Conservation (phyloP, 495 filamentous ascomycete species). For the Penicillium turbatum region DNA sequence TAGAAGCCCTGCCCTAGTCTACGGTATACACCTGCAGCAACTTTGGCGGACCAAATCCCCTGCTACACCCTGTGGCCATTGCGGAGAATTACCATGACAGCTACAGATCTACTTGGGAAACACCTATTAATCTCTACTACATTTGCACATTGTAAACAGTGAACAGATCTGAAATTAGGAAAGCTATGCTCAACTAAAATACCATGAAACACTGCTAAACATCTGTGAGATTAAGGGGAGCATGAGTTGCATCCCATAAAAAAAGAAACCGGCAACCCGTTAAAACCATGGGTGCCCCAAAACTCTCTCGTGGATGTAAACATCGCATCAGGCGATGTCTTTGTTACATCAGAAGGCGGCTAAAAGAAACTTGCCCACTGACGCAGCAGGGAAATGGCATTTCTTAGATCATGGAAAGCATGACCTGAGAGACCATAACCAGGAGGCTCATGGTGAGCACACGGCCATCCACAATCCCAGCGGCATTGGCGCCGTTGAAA, state of each 20-base stretch:
- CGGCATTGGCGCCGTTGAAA: conserved; percentile 4
- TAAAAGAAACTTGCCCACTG: neutral
- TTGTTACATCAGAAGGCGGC: conserved; percentile 1
- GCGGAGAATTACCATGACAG: too few species aligned
- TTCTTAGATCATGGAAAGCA: neutral
- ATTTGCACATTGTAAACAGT: neutral
- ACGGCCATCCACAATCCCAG: neutral
- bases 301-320: neutral
- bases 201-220: conserved; percentile 7
- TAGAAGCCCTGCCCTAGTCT: too few species aligned
- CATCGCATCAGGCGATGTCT: neutral
- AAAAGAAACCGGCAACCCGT: neutral
- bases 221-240: conserved; percentile 4
- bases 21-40: too few species aligned
- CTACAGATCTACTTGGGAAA: too few species aligned
- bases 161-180: neutral
- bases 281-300: neutral
- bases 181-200: conserved; percentile 7
- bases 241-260: neutral
- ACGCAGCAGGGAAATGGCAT: neutral
- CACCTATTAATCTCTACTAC: neutral
- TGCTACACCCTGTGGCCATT: too few species aligned
- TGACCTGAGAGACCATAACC: neutral
- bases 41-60: too few species aligned
- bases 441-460: neutral